Evolutionary conservation across 1,139 yeast genomes (phyloP).

Genomic region (Meyerozyma athensensis): DNA sequence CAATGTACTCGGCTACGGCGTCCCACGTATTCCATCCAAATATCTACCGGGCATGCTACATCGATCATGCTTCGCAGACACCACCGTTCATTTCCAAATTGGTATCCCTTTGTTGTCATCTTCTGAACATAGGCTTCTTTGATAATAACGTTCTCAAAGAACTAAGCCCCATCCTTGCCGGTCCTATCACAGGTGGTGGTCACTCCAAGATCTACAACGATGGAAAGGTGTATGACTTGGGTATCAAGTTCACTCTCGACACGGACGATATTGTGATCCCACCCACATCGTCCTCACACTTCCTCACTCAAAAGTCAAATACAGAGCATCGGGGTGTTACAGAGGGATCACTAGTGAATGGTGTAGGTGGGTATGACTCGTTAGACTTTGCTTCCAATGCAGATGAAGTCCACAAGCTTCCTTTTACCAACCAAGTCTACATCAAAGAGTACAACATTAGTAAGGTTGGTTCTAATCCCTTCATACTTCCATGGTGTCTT

Average conservation of each 20-base stretch:
- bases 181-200: constrained; percentile 91
- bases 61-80: constrained; percentile 54
- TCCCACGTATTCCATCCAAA: constrained; percentile 85
- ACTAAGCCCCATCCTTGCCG: constrained; percentile 76
- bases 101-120: constrained; percentile 40
- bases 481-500: constrained; percentile 86
- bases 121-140: constrained; percentile 61
- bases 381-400: constrained; percentile 10
- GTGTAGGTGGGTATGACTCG: constrained; percentile 18
- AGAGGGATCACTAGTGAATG: constrained; percentile 16
- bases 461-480: constrained; percentile 67
- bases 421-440: constrained; percentile 19
- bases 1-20: constrained; percentile 83
- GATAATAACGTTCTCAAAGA: constrained; percentile 81
- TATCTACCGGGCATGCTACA: constrained; percentile 81
- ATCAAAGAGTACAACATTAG: constrained; percentile 16
- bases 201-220: constrained; percentile 89
- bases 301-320: neutral
- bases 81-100: constrained; percentile 31
- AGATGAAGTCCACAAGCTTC: constrained; percentile 18
- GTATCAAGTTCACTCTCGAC: constrained; percentile 68
- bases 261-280: constrained; percentile 59
- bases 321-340: neutral
- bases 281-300: constrained; percentile 11
- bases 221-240: constrained; percentile 77